phyloP scores from a whole-genome alignment of 768 basidiomycete genomes.

The Agaricus blazei region DNA sequence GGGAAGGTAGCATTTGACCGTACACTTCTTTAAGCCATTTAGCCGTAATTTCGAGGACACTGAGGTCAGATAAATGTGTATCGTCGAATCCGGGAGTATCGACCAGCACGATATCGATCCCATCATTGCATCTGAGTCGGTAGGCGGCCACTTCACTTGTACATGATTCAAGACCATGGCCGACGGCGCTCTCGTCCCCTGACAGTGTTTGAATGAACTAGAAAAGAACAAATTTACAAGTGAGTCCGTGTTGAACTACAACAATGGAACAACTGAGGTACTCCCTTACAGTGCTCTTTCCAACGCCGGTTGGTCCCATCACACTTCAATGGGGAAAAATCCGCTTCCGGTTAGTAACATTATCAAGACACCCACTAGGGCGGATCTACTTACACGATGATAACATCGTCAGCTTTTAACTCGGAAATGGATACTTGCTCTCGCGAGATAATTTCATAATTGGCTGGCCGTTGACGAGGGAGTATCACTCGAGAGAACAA shows the following conservation, averaged over 20 bases:
- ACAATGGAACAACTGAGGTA: neutral
- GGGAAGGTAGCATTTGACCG: neutral
- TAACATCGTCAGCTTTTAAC: neutral
- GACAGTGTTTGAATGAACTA: neutral
- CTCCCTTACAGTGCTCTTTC: slow-evolving; percentile 9
- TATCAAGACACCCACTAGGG: neutral
- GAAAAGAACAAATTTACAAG: too few relatives aligned
- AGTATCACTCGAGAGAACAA: neutral
- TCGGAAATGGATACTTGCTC: neutral
- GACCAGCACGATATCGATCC: slow-evolving; percentile 8
- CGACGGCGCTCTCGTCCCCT: neutral
- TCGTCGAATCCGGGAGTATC: slow-evolving; percentile 14
- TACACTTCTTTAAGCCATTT: slow-evolving; percentile 10
- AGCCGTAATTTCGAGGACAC: slow-evolving; percentile 8
- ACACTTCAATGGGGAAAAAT: neutral
- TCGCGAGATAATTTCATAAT: neutral
- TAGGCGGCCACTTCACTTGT: neutral
- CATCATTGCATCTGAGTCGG: neutral
- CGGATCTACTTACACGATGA: slow-evolving; percentile 6
- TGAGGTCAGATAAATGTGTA: slow-evolving; percentile 1
- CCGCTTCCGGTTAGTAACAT: neutral
- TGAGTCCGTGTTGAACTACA: neutral
- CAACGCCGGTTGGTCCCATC: slow-evolving; percentile 10
- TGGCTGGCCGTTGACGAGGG: neutral
- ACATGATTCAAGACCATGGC: neutral